Conservation (phyloP, 2,329 filamentous ascomycete genomes). For the Colletotrichum tropicicola region DNA sequence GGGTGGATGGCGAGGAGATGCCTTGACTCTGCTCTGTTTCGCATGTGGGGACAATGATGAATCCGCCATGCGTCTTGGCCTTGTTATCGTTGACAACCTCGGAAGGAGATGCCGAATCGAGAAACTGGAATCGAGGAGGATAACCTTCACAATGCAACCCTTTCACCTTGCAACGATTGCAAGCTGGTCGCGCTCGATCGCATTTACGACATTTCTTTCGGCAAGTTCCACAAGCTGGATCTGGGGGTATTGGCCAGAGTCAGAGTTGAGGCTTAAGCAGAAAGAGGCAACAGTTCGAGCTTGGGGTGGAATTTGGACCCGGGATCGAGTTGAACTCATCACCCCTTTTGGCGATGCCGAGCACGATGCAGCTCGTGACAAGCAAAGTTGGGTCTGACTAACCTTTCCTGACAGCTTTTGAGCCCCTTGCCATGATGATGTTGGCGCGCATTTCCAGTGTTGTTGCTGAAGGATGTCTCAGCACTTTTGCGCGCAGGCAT, state of each 20-base stretch:
- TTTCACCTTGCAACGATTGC: slow-evolving; percentile 38
- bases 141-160: slow-evolving; percentile 42
- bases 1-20: not conserved
- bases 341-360: not conserved
- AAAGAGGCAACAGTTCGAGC: not conserved
- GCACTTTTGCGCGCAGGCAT: no score
- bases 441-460: not conserved
- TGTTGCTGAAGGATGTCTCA: no score
- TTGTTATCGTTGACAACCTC: slow-evolving; percentile 12
- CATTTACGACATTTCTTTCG: slow-evolving; percentile 44
- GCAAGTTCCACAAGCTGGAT: slow-evolving; percentile 41
- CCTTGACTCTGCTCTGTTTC: not conserved
- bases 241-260: slow-evolving; percentile 19
- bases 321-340: not conserved
- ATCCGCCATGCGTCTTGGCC: not conserved
- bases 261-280: not conserved
- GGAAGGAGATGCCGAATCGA: slow-evolving; percentile 30
- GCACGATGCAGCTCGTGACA: not conserved
- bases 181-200: slow-evolving; percentile 38
- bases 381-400: not conserved
- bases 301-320: not conserved
- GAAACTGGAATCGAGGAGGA: slow-evolving; percentile 39
- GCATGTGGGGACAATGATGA: not conserved
- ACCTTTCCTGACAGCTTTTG: slow-evolving; percentile 22
- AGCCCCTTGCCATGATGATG: slow-evolving; percentile 5